A percentile compares a stretch with the other conserved stretches of the same genome.
These are phyloP conservation scores for Erigeron canadensis DNA, from an alignment of 129 eudicot species.

Conservation along the genomic window DNA sequence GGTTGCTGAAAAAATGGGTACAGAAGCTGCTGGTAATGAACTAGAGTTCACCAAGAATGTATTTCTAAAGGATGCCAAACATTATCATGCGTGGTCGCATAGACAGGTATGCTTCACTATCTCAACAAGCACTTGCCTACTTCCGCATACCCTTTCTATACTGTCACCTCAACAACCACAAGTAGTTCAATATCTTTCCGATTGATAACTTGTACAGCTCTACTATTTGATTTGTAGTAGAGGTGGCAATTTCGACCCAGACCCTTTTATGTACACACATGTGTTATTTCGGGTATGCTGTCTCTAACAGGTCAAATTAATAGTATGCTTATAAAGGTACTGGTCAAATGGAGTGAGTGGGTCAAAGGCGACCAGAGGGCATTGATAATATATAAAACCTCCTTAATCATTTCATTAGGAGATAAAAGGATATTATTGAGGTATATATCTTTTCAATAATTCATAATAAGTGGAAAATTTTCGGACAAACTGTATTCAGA, in stretches of 20 bases:
- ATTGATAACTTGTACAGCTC: not conserved
- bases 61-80: conserved; percentile 74
- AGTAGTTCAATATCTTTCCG: not conserved
- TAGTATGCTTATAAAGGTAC: not conserved
- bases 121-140: too few species aligned
- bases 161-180: not conserved
- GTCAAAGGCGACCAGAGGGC: not conserved
- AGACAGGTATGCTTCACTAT: conserved; percentile 63
- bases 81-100: conserved; percentile 99
- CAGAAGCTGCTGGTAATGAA: conserved; percentile 52
- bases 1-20: conserved; percentile 93
- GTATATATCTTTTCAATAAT: too few species aligned
- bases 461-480: not conserved
- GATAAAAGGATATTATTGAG: not conserved
- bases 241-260: not conserved
- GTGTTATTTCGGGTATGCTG: not conserved
- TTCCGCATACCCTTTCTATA: not conserved
- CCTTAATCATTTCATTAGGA: not conserved
- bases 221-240: conserved; percentile 2
- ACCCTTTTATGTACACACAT: not conserved
- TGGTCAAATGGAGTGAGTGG: not conserved
- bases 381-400: not conserved
- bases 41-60: conserved; percentile 83
- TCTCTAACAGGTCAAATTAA: not conserved
- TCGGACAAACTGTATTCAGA: not conserved